Evolutionary conservation across 805 yeast species (phyloP), one percentile per base, ranked within the genome.

Genomic region (Candida xiaguanensis): DNA sequence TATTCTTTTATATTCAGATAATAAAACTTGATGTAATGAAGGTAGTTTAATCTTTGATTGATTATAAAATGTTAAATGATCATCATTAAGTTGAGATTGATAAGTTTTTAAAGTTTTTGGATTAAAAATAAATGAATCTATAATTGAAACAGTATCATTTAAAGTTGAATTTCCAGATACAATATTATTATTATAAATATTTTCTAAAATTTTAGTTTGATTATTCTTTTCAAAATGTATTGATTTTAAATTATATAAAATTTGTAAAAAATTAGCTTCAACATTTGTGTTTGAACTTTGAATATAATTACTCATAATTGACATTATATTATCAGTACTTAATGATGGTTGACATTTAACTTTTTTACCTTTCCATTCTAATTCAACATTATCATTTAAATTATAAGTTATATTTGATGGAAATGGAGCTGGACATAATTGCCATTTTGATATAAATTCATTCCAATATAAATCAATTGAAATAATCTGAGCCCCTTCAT

Each of bases 381-480:
- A 37, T 0, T 38, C 20, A 2, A 39, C 43, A 4, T 43, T 29
- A 2, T 40, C 35, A n/a, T 39, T 40, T 5, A 48, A 11, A 33
- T 47, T 42, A 8, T 12, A 18, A n/a, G 56, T 47, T 14, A 42
- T 31, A 40, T 69, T 62, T 2, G 43, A 31, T 5, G 67, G 61
- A 16, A 63, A 57, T 2, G 70, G 66, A 1, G 67, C 67, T 1
- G 83, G 83, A 46, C 83, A 78, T 16, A 77, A 53, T 52, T 75
- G 81, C 82, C 81, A 77, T 31, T 41, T 46, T 8, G 45, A 34
- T 3, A 67, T 58, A 30, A 59, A 48, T 36, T 73, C 75, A 49
- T 75, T 76, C 68, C 77, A 74, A 53, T 79, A 80, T 19, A 81
- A 39, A 50, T 83, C 85, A 3, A 80, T 37, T 39, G 63, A 57